Conservation (phyloP, 352 stramenopile genomes). For the Pythium guiyangense region DNA sequence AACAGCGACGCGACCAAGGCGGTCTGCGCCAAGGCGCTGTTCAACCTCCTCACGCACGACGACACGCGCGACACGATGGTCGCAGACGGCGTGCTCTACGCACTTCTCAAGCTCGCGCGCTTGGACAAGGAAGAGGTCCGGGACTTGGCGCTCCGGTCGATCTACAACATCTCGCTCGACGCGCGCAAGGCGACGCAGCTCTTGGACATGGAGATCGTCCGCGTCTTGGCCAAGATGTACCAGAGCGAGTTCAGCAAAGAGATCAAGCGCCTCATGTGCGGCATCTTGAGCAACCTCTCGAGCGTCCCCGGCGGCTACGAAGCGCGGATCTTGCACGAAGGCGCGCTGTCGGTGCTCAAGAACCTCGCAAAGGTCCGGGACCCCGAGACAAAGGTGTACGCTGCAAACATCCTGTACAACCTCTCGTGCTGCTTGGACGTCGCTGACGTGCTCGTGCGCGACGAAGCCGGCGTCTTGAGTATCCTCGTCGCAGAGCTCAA, state of each 20-base stretch:
- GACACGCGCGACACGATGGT: conserved; percentile 71
- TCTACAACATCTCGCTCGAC: conserved; percentile 78
- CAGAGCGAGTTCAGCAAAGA: conserved; percentile 62
- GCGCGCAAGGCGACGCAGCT: conserved; percentile 38
- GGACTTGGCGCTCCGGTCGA: conserved; percentile 55
- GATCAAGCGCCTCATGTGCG: conserved; percentile 75
- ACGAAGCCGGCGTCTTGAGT: conserved; percentile 61
- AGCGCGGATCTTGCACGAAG: conserved; percentile 58
- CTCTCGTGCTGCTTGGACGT: conserved; percentile 51
- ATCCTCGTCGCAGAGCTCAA: conserved; percentile 65
- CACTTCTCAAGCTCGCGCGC: conserved; percentile 77
- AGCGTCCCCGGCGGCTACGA: conserved; percentile 23
- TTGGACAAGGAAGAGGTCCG: conserved; percentile 74
- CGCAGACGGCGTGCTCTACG: conserved; percentile 74
- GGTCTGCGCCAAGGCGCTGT: conserved; percentile 79
- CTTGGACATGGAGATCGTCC: conserved; percentile 80
- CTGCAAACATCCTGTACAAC: conserved; percentile 82
- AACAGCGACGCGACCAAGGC: conserved; percentile 83
- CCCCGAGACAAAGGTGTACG: conserved; percentile 80
- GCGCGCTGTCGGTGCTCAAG: conserved; percentile 57
- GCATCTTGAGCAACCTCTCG: conserved; percentile 74
- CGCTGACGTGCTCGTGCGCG: conserved; percentile 51
- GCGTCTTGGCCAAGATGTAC: conserved; percentile 73
- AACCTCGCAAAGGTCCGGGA: conserved; percentile 69
- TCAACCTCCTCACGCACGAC: conserved; percentile 83